Conservation (phyloP, 2,329 filamentous ascomycete genomes). For the Stenocarpella maydis region DNA sequence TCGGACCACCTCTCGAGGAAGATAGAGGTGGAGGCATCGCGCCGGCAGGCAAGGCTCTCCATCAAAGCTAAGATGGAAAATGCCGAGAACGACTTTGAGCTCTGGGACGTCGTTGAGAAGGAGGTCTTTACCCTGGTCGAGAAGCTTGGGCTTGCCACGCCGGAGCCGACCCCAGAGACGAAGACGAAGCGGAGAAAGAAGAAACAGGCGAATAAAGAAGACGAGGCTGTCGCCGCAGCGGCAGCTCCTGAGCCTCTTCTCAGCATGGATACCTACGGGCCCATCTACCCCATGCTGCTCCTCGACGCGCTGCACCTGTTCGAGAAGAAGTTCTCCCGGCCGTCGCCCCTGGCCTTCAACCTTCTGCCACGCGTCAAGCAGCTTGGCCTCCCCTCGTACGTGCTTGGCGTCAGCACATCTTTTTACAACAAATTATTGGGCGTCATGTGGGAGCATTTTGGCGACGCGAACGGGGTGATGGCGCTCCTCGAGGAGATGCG, state of each 20-base stretch:
- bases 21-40: conserved; percentile 50
- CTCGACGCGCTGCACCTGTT: conserved; percentile 64
- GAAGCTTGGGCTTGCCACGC: conserved; percentile 59
- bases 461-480: conserved; percentile 64
- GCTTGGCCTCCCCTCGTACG: conserved; percentile 73
- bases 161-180: not conserved
- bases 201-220: conserved; percentile 34
- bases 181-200: conserved; percentile 26
- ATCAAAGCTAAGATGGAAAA: conserved; percentile 62
- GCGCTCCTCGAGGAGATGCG: conserved; percentile 72
- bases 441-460: conserved; percentile 68
- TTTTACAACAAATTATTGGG: conserved; percentile 74
- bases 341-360: conserved; percentile 66
- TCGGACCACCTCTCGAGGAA: conserved; percentile 40
- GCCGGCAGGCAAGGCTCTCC: conserved; percentile 56
- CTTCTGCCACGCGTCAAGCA: conserved; percentile 73
- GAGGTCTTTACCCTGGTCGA: conserved; percentile 71
- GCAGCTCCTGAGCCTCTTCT: conserved; percentile 41
- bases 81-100: conserved; percentile 66
- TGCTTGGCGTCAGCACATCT: conserved; percentile 73
- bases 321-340: conserved; percentile 61
- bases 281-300: conserved; percentile 70
- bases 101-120: conserved; percentile 73
- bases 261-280: conserved; percentile 66
- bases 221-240: conserved; percentile 16